phyloP scores from a whole-genome alignment of 1,284 basidiomycete species.

The Coriolopsis trogii region DNA sequence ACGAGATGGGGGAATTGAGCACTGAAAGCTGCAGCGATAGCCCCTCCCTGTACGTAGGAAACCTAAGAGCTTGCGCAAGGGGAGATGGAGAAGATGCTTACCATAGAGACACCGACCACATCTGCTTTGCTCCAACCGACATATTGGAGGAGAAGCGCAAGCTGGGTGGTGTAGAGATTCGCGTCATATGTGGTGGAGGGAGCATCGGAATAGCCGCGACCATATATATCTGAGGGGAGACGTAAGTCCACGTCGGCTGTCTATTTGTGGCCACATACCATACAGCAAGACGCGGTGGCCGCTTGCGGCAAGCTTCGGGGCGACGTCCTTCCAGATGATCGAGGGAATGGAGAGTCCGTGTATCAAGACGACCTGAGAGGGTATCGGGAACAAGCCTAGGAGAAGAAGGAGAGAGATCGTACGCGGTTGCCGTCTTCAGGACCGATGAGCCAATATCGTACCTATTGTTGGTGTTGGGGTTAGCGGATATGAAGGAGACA shows the following conservation, averaged over 20 bases:
- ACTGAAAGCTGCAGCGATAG: constrained; percentile 68
- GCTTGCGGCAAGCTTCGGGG: constrained; percentile 56
- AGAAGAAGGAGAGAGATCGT: constrained; percentile 18
- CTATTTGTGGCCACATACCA: constrained; percentile 42
- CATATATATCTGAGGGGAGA: constrained; percentile 64
- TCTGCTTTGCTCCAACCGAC: constrained; percentile 67
- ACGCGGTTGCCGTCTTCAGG: constrained; percentile 72
- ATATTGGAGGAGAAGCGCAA: constrained; percentile 80
- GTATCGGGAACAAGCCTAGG: neutral
- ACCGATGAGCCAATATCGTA: constrained; percentile 75
- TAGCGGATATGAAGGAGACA: constrained; percentile 17
- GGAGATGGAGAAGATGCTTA: constrained; percentile 29
- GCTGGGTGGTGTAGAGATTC: constrained; percentile 68
- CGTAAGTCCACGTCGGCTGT: neutral
- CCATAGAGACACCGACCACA: constrained; percentile 76
- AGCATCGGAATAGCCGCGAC: constrained; percentile 79
- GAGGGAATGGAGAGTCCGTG: constrained; percentile 78
- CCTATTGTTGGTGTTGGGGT: constrained; percentile 40
- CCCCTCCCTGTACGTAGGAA: constrained; percentile 60
- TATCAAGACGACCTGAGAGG: constrained; percentile 67
- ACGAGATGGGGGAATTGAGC: constrained; percentile 72
- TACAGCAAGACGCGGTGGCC: constrained; percentile 79
- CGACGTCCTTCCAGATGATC: constrained; percentile 75
- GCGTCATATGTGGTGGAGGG: constrained; percentile 67
- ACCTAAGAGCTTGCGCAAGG: neutral